Percentiles rank a stretch among this genome's conserved stretches.
Conservation (phyloP, 2,329 filamentous ascomycete genomes). For the Bisporella sp. region DNA sequence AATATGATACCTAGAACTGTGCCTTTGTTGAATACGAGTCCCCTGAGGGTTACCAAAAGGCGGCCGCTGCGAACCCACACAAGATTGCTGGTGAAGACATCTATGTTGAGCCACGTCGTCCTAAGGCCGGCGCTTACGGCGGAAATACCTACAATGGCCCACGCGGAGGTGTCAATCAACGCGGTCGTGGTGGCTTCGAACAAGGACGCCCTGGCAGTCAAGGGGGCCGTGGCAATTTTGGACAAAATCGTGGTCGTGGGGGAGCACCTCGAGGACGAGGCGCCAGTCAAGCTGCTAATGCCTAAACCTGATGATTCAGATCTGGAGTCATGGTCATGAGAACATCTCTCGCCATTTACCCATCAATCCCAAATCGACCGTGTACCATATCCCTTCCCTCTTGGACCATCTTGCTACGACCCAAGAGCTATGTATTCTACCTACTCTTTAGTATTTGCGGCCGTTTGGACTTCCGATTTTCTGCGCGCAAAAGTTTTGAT, state of each 20-base stretch:
- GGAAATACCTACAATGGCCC: conserved; percentile 59
- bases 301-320: conserved; percentile 7
- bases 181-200: conserved; percentile 62
- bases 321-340: neutral
- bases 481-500: conserved; percentile 1
- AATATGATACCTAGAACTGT: conserved; percentile 61
- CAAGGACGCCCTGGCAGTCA: conserved; percentile 39
- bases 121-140: conserved; percentile 64
- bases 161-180: conserved; percentile 53
- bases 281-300: conserved; percentile 18
- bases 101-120: conserved; percentile 80
- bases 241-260: conserved; percentile 55
- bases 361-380: conserved; percentile 6
- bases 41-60: conserved; percentile 73
- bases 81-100: conserved; percentile 76
- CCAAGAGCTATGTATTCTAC: conserved; percentile 16
- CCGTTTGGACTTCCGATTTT: neutral
- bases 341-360: neutral
- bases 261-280: conserved; percentile 57
- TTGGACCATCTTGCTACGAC: conserved; percentile 10
- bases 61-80: conserved; percentile 79
- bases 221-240: conserved; percentile 26
- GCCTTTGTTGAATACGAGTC: conserved; percentile 93
- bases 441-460: conserved; percentile 7
- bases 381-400: conserved; percentile 13